Conservation (phyloP, 2,329 filamentous ascomycete species). For the Fusarium redolens region DNA sequence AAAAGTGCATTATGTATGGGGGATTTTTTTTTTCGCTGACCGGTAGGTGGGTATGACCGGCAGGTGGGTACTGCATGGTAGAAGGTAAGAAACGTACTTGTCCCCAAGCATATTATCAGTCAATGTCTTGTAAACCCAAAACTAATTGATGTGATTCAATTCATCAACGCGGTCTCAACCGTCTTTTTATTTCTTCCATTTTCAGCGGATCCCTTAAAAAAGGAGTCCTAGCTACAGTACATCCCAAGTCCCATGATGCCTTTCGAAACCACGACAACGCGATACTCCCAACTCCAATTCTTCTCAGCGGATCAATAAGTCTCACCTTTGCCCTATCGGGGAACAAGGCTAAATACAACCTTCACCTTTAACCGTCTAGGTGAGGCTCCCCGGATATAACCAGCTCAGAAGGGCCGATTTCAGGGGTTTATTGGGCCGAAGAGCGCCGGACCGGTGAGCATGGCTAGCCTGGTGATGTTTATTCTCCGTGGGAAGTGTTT, state of each 20-base stretch:
- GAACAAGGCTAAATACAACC: constrained; percentile 22
- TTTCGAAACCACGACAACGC: background rate
- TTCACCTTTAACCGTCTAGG: constrained; percentile 19
- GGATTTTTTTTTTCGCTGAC: too few relatives aligned
- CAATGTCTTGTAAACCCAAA: background rate
- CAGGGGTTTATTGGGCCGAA: constrained; percentile 7
- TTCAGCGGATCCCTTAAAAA: background rate
- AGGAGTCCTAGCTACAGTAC: background rate
- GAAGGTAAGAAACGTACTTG: background rate
- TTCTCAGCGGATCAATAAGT: background rate
- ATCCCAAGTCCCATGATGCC: background rate
- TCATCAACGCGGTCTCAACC: background rate
- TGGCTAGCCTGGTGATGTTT: background rate
- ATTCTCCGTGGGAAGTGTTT: background rate
- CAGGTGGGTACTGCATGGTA: too few relatives aligned
- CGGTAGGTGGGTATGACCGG: too few relatives aligned
- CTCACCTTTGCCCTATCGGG: constrained; percentile 14
- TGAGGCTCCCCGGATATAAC: background rate
- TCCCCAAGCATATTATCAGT: constrained; percentile 22
- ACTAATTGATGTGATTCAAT: background rate
- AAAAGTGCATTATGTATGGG: too few relatives aligned
- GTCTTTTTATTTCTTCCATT: constrained; percentile 1
- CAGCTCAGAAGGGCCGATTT: constrained; percentile 3
- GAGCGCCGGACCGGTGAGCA: constrained; percentile 14
- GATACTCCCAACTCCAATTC: background rate